phyloP scores from a whole-genome alignment of 1,139 yeast genomes.

The Candida glucosophila region DNA sequence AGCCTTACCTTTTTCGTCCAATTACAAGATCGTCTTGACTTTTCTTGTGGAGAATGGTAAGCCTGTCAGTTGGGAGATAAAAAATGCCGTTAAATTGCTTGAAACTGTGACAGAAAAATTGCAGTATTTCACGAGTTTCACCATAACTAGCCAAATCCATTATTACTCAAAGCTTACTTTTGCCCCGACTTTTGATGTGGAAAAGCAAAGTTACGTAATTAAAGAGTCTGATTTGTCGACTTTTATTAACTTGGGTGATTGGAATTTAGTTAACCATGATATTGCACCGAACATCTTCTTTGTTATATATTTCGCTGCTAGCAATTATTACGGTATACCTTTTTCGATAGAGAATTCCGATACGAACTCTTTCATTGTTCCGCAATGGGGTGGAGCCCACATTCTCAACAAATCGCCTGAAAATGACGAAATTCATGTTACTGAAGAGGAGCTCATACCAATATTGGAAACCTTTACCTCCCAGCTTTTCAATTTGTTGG shows the following conservation, averaged over 20 bases:
- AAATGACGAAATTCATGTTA: conserved; percentile 17
- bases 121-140: conserved; percentile 53
- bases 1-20: conserved; percentile 49
- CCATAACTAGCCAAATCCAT: conserved; percentile 73
- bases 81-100: conserved; percentile 16
- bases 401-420: conserved; percentile 36
- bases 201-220: conserved; percentile 24
- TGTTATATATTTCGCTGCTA: conserved; percentile 51
- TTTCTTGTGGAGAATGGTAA: conserved; percentile 34
- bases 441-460: conserved; percentile 43
- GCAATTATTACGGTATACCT: conserved; percentile 35
- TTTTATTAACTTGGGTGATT: conserved; percentile 68
- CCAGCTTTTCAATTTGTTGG: conserved; percentile 67
- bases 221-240: conserved; percentile 47
- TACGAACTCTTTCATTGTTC: conserved; percentile 67
- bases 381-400: conserved; percentile 83
- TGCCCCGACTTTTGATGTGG: conserved; percentile 17
- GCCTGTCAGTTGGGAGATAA: conserved; percentile 33
- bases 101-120: conserved; percentile 23
- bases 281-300: conserved; percentile 63
- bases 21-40: conserved; percentile 62
- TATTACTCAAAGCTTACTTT: conserved; percentile 46
- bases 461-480: conserved; percentile 63
- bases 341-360: conserved; percentile 34
- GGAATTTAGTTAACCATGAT: conserved; percentile 57